Conservation (phyloP, 164 flowering plant genomes). For the grape (Vitis vinifera) region DNA sequence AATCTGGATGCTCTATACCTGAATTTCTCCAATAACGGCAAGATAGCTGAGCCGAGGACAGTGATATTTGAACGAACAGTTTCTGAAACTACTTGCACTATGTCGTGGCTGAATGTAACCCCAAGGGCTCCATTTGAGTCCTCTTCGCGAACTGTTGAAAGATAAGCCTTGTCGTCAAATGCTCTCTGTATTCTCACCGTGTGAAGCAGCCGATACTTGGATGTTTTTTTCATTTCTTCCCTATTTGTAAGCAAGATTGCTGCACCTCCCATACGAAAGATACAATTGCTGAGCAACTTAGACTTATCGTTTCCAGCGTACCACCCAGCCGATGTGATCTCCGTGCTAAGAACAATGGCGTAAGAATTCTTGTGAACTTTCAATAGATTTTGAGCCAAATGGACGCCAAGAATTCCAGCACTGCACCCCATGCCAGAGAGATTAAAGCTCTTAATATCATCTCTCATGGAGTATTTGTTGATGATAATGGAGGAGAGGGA, state of each 20-base stretch:
- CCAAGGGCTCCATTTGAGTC: conserved; percentile 65
- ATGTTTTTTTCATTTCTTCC: conserved; percentile 13
- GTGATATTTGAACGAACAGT: conserved; percentile 36
- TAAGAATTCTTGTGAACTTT: conserved; percentile 31
- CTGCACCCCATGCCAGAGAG: conserved; percentile 89
- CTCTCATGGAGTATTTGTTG: conserved; percentile 53
- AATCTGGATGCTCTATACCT: conserved; percentile 22
- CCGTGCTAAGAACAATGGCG: conserved; percentile 68
- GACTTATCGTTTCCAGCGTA: conserved; percentile 57
- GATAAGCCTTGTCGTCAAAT: conserved; percentile 46
- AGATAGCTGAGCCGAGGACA: conserved; percentile 35
- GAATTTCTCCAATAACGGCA: conserved; percentile 49
- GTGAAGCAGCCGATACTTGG: conserved; percentile 42
- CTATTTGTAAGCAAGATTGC: conserved; percentile 54
- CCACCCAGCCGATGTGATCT: conserved; percentile 70
- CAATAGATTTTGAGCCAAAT: conserved; percentile 47
- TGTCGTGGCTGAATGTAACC: conserved; percentile 37
- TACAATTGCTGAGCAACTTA: conserved; percentile 58
- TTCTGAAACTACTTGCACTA: conserved; percentile 45
- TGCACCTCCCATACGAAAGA: conserved; percentile 71
- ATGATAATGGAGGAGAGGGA: conserved; percentile 62
- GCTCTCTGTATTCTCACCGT: conserved; percentile 46
- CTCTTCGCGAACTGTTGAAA: conserved; percentile 48
- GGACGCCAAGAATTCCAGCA: conserved; percentile 52
- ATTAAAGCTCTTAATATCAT: conserved; percentile 56